phyloP scores from a whole-genome alignment of 1,139 yeast genomes.

The Cylindricascospora bacillispora region DNA sequence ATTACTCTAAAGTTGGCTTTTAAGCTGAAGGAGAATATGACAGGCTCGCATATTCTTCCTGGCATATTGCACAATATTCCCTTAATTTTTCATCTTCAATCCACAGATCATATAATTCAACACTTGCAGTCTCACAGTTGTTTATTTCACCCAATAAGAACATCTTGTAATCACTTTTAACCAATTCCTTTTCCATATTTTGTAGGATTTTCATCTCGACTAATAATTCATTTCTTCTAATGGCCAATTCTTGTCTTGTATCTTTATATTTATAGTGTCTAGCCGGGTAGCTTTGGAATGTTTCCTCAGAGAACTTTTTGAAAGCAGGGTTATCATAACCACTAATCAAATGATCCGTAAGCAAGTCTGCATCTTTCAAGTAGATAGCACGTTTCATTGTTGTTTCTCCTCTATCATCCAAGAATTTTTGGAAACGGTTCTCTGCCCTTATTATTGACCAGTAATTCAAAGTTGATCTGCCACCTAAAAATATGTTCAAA shows the following conservation, averaged over 20 bases:
- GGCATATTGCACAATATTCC: conserved; percentile 25
- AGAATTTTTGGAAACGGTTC: conserved; percentile 31
- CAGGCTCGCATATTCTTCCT: conserved; percentile 19
- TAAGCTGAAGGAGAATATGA: neutral
- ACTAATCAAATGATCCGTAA: conserved; percentile 21
- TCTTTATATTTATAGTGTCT: conserved; percentile 30
- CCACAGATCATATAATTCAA: conserved; percentile 20
- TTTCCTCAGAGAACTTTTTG: conserved; percentile 16
- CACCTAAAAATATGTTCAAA: conserved; percentile 40
- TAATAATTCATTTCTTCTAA: conserved; percentile 61
- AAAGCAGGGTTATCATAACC: conserved; percentile 15
- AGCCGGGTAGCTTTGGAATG: conserved; percentile 3
- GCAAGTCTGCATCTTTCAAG: conserved; percentile 48
- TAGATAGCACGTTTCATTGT: conserved; percentile 53
- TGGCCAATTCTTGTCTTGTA: conserved; percentile 51
- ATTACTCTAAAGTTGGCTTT: too few species aligned
- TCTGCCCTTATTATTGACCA: conserved; percentile 55
- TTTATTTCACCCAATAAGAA: conserved; percentile 59
- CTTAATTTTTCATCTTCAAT: conserved; percentile 15
- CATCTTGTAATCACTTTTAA: conserved; percentile 55
- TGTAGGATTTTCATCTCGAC: conserved; percentile 59
- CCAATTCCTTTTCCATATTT: conserved; percentile 52
- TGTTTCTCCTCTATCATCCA: conserved; percentile 28
- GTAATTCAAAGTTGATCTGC: conserved; percentile 43
- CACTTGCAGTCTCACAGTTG: conserved; percentile 37